These are phyloP conservation scores for Amyloporia xantha DNA, from an alignment of 768 basidiomycete genomes.

Conservation along the genomic window DNA sequence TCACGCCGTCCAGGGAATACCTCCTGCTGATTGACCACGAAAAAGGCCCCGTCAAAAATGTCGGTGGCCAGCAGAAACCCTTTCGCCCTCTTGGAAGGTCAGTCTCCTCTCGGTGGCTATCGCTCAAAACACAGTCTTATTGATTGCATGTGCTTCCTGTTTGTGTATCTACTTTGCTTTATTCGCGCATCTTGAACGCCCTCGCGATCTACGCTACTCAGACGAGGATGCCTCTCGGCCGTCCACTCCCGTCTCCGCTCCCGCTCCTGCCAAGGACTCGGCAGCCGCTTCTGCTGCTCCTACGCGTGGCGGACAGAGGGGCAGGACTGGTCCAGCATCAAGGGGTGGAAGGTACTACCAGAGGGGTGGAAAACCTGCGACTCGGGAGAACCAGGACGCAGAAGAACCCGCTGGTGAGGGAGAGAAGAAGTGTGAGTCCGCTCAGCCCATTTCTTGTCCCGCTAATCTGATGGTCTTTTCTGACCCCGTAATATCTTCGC, in stretches of 20 bases:
- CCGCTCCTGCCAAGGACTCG: conserved; percentile 24
- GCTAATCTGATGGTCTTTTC: conserved; percentile 3
- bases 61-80: conserved; percentile 88
- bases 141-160: neutral
- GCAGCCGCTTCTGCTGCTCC: conserved; percentile 28
- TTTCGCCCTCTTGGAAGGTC: conserved; percentile 78
- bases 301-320: conserved; percentile 36
- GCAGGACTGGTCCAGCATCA: conserved; percentile 50
- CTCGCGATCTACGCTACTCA: neutral
- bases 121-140: conserved; percentile 1
- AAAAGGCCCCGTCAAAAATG: conserved; percentile 69
- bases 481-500: neutral
- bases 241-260: conserved; percentile 28
- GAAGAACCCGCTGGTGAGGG: conserved; percentile 34
- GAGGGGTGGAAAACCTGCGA: conserved; percentile 49
- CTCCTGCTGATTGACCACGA: conserved; percentile 23
- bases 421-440: conserved; percentile 20
- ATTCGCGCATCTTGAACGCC: conserved; percentile 4
- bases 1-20: conserved; percentile 15
- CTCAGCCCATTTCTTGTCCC: neutral
- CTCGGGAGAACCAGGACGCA: conserved; percentile 25
- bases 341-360: conserved; percentile 66
- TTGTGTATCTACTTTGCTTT: neutral
- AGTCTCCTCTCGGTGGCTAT: conserved; percentile 20
- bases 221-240: conserved; percentile 43